Percentiles rank a stretch among this genome's conserved stretches.
Conservation (phyloP, 495 filamentous ascomycete species). For the Trichocladium antarcticum region DNA sequence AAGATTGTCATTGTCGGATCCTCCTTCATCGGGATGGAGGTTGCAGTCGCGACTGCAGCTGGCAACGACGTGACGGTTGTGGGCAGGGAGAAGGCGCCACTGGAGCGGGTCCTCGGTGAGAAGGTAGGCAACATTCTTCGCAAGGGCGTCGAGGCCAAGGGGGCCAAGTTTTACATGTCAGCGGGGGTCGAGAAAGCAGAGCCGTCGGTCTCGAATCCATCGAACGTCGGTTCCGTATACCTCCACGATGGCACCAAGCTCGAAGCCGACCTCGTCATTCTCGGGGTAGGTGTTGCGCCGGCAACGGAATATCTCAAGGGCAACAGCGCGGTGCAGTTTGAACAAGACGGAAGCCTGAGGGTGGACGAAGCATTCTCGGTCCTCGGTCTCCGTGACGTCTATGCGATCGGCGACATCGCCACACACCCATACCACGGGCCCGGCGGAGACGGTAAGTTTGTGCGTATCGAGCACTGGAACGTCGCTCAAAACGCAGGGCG, state of each 20-base stretch:
- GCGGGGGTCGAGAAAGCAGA: constrained; percentile 73
- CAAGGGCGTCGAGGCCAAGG: constrained; percentile 64
- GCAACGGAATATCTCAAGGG: constrained; percentile 75
- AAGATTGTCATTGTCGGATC: constrained; percentile 86
- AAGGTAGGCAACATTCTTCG: constrained; percentile 73
- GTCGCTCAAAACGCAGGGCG: constrained; percentile 90
- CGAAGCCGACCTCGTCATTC: constrained; percentile 77
- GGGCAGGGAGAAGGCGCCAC: constrained; percentile 79
- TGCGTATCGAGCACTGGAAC: constrained; percentile 93
- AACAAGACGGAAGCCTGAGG: constrained; percentile 69
- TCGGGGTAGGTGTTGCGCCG: constrained; percentile 80
- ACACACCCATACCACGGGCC: constrained; percentile 91
- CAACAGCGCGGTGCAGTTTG: constrained; percentile 53
- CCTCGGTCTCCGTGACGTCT: constrained; percentile 63
- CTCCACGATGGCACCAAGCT: constrained; percentile 81
- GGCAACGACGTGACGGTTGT: constrained; percentile 77
- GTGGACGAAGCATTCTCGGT: constrained; percentile 71
- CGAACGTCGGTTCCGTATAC: constrained; percentile 64
- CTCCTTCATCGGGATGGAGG: constrained; percentile 94
- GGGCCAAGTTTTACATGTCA: constrained; percentile 74
- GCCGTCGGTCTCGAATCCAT: constrained; percentile 50
- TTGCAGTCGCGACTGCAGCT: constrained; percentile 63
- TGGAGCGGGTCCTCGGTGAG: constrained; percentile 79
- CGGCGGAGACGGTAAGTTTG: constrained; percentile 55
- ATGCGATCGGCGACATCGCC: constrained; percentile 91